Conservation (phyloP, 208 protist species). For the Acanthamoeba triangularis region DNA sequence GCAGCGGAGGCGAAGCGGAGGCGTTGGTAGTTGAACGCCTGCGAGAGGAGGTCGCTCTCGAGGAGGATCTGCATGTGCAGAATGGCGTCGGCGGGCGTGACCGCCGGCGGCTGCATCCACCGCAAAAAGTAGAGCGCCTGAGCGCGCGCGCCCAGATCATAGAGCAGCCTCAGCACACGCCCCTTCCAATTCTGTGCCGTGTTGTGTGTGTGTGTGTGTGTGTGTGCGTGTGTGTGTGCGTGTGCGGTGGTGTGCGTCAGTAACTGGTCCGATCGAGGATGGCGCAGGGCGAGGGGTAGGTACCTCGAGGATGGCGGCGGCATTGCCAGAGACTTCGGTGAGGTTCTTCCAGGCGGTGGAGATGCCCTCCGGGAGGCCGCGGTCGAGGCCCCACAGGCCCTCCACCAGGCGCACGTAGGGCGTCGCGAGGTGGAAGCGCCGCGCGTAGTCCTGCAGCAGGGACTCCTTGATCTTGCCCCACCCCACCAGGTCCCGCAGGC, state of each 20-base stretch:
- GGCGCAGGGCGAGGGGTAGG: neutral
- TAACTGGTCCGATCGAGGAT: neutral
- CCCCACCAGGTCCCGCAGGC: neutral
- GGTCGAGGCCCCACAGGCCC: conserved; percentile 21
- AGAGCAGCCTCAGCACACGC: neutral
- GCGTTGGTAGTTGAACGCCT: conserved; percentile 23
- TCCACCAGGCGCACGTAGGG: conserved; percentile 3
- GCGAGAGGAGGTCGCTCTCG: conserved; percentile 12
- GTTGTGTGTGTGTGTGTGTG: neutral
- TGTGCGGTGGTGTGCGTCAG: neutral
- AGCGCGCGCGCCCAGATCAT: neutral
- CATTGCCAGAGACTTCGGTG: conserved; percentile 11
- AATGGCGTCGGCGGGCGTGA: neutral
- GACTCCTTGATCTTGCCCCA: neutral
- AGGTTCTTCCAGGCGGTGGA: conserved; percentile 5
- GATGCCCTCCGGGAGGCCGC: neutral
- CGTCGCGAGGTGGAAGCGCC: neutral
- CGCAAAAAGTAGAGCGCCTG: conserved; percentile 36
- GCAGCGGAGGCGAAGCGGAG: neutral
- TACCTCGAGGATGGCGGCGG: neutral
- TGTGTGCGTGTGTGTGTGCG: neutral
- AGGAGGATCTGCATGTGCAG: conserved; percentile 28
- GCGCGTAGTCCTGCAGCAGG: conserved; percentile 17
- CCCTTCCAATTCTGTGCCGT: neutral
- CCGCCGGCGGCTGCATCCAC: neutral